phyloP scores from a whole-genome alignment of 495 filamentous ascomycete species.

The Penicillium desertorum region DNA sequence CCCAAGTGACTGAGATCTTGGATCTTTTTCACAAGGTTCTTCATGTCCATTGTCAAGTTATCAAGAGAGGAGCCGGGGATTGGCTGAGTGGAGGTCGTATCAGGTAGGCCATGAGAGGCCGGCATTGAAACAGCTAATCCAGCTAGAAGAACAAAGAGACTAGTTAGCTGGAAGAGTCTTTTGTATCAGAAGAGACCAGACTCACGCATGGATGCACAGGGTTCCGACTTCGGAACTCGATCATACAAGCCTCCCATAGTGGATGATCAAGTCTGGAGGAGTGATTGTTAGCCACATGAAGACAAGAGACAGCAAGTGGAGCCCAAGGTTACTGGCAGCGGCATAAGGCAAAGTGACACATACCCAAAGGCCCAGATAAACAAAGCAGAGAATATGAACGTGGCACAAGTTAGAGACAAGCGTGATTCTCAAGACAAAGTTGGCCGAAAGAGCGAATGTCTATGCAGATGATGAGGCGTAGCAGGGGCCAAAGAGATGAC shows the following conservation, averaged over 20 bases:
- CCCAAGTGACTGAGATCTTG: slow-evolving; percentile 49
- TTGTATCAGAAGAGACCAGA: neutral
- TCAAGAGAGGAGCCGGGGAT: slow-evolving; percentile 22
- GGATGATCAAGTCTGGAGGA: neutral
- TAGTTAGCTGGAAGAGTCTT: neutral
- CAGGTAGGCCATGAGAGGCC: neutral
- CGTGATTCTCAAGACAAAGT: neutral
- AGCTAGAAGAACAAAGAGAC: neutral
- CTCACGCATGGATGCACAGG: neutral
- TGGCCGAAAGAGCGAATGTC: neutral
- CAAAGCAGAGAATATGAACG: neutral
- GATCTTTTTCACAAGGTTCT: slow-evolving; percentile 45
- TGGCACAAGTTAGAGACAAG: neutral
- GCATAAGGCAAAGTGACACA: neutral
- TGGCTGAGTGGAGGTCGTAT: neutral
- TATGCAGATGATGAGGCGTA: neutral
- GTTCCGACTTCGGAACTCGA: neutral
- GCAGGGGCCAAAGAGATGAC: neutral
- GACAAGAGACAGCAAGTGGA: neutral
- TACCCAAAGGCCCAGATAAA: neutral
- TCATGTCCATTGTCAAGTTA: slow-evolving; percentile 40
- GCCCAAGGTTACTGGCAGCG: neutral
- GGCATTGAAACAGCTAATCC: neutral
- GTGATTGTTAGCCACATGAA: neutral
- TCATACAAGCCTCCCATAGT: neutral